Evolutionary conservation across 1,284 basidiomycete genomes (phyloP).

Genomic region (Rhodotorula sp.): DNA sequence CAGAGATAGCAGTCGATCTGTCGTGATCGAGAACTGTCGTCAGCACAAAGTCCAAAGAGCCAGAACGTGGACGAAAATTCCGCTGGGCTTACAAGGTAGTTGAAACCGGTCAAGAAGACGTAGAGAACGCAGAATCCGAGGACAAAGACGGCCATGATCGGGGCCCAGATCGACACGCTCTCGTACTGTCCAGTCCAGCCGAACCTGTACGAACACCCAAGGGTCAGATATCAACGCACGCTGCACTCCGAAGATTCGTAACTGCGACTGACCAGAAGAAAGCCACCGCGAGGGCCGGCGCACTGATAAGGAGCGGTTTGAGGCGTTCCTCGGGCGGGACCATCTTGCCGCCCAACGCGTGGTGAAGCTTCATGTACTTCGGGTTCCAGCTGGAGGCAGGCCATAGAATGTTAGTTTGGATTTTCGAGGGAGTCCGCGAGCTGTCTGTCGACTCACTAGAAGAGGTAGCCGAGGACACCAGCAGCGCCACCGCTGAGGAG

Average conservation of each 20-base stretch:
- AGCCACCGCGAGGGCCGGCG: constrained; percentile 47
- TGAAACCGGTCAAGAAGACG: constrained; percentile 47
- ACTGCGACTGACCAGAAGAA: constrained; percentile 48
- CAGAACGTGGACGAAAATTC: not conserved
- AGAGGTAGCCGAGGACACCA: constrained; percentile 42
- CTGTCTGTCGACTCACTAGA: constrained; percentile 19
- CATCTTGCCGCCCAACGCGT: constrained; percentile 23
- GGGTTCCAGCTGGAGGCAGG: constrained; percentile 34
- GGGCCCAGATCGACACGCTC: constrained; percentile 33
- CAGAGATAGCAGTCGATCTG: constrained; percentile 32
- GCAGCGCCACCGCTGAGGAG: constrained; percentile 48
- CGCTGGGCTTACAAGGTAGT: constrained; percentile 20
- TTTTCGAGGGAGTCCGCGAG: constrained; percentile 14
- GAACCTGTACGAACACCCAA: constrained; percentile 19
- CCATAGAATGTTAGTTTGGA: not conserved
- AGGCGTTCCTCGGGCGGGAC: constrained; percentile 47
- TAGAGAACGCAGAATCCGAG: constrained; percentile 31
- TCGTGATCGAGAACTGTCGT: not conserved
- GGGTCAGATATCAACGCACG: too few relatives aligned
- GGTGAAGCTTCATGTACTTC: constrained; percentile 39
- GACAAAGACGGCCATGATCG: constrained; percentile 35
- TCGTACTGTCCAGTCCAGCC: constrained; percentile 43
- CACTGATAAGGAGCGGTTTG: constrained; percentile 42
- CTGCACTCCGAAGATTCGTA: not conserved
- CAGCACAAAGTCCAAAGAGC: not conserved